Base-by-base conservation (phyloP, 2,329 filamentous ascomycete species). In the Penicillium decumbens region DNA sequence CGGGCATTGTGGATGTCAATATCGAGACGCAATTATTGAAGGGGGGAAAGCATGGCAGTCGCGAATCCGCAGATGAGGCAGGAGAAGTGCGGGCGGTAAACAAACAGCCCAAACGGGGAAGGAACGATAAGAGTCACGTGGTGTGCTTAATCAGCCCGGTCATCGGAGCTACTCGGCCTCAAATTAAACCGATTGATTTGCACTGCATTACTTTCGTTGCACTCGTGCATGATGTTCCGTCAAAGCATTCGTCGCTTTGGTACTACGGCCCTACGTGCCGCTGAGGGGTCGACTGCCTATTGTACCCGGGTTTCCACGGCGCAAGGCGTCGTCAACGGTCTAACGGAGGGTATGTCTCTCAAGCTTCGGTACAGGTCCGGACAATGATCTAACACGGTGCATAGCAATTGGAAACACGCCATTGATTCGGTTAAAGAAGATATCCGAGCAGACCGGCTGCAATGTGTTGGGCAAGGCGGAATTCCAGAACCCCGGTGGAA, bases 401-500 rank as follows among this genome's bases (percentile, higher is more conserved):
- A 43, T 45, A 95, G 93, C 93, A 47, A 97, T 98, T 74, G 93
- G 93, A 57, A 97, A 97, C 73, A 98, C 93, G 0, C 92, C 93
- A 1, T 81, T 98, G 46, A 95, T 98, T 70, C 85, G 88, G 42
- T 79, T 98, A 43, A 92, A 95, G 72, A 82, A 79, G 54, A 84
- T 97, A 60, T 97, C 92, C 35, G 83, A 89, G 52, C 81, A 95
- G 66, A 97, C 93, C 0, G 90, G 91, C 58, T 97, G 93, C 79
- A 88, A 95, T 62, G 78, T 98, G 50, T 84, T 97, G 35, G 93
- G 92, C 65, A 98, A 98, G 73, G 91, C 93, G 63, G 93, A 98
- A 71, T 98, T 98, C 76, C 93, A 95, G 79, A 98, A 98, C 77
- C 93, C 93, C 1, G 93, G 93, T 60, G 93, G 93, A 51, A 91